Conservation (phyloP, 1,139 yeast species). For the Geotrichum histeridarum region DNA sequence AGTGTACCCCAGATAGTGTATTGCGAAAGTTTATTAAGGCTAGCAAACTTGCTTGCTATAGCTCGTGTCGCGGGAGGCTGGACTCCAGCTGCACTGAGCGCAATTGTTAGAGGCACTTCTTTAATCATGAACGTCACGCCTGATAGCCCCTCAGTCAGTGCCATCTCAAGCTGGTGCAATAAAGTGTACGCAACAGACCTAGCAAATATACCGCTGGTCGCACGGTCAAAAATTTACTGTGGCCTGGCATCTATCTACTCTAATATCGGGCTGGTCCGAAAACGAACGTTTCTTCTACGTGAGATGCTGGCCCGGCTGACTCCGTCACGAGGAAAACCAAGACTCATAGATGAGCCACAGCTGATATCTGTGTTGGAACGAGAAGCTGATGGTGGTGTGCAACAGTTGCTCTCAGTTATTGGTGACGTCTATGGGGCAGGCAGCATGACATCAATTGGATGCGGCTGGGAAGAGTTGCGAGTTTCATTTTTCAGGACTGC, state of each 20-base stretch:
- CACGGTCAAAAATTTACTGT: constrained; percentile 48
- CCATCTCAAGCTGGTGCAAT: constrained; percentile 37
- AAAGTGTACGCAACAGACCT: constrained; percentile 47
- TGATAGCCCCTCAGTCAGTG: constrained; percentile 27
- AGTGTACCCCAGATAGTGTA: constrained; percentile 78
- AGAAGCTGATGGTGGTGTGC: constrained; percentile 25
- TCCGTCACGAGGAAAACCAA: constrained; percentile 39
- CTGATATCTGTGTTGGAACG: constrained; percentile 21
- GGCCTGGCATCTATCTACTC: constrained; percentile 63
- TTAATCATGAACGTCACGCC: constrained; percentile 27
- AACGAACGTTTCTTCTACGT: constrained; percentile 64
- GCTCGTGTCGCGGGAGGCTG: constrained; percentile 51
- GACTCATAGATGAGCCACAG: constrained; percentile 18
- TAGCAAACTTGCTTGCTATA: constrained; percentile 55
- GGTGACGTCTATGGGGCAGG: constrained; percentile 34
- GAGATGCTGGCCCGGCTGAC: constrained; percentile 51
- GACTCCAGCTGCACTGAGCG: constrained; percentile 42
- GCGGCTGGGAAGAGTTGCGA: constrained; percentile 58
- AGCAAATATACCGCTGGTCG: constrained; percentile 40
- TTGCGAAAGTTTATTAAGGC: constrained; percentile 65
- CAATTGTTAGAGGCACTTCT: constrained; percentile 38
- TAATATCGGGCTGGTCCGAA: constrained; percentile 57
- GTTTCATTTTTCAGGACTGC: constrained; percentile 54
- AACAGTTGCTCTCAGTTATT: constrained; percentile 32
- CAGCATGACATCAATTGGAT: constrained; percentile 29